Percentiles rank a stretch among this genome's conserved stretches.
These are phyloP conservation scores for Lepidium didymum DNA, from an alignment of 345 rosid genomes.

Conservation along the genomic window DNA sequence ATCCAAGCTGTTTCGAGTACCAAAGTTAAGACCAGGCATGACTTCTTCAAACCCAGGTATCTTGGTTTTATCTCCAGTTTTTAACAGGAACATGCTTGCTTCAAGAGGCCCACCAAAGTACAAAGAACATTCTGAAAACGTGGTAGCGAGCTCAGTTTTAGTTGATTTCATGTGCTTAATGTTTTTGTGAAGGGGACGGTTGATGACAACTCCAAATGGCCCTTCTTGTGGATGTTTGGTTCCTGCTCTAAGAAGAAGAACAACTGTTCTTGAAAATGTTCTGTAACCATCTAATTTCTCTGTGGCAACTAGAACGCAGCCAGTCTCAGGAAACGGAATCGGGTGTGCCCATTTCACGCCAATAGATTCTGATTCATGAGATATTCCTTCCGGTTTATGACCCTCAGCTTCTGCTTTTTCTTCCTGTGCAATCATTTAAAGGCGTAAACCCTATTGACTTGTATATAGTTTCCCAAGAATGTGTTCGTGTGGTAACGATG, in stretches of 20 bases:
- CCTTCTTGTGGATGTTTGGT: constrained; percentile 83
- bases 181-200: constrained; percentile 74
- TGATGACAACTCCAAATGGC: constrained; percentile 83
- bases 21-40: constrained; percentile 72
- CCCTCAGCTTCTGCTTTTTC: constrained; percentile 46
- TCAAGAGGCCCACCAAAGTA: constrained; percentile 91
- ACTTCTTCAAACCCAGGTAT: constrained; percentile 72
- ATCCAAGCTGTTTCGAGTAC: constrained; percentile 69
- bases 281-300: constrained; percentile 84
- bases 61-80: constrained; percentile 43
- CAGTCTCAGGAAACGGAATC: constrained; percentile 80
- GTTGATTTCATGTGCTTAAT: constrained; percentile 72
- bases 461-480: not conserved
- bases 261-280: constrained; percentile 78
- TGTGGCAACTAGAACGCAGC: constrained; percentile 91
- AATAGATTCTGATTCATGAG: constrained; percentile 46
- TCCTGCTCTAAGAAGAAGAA: constrained; percentile 87
- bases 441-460: not conserved
- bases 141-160: constrained; percentile 65
- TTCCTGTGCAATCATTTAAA: constrained; percentile 16
- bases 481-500: not conserved
- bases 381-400: constrained; percentile 35
- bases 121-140: constrained; percentile 73
- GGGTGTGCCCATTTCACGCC: constrained; percentile 92
- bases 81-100: constrained; percentile 74